Evolutionary conservation across 495 filamentous ascomycete genomes (phyloP).

Genomic region (Cercophora newfieldiana): DNA sequence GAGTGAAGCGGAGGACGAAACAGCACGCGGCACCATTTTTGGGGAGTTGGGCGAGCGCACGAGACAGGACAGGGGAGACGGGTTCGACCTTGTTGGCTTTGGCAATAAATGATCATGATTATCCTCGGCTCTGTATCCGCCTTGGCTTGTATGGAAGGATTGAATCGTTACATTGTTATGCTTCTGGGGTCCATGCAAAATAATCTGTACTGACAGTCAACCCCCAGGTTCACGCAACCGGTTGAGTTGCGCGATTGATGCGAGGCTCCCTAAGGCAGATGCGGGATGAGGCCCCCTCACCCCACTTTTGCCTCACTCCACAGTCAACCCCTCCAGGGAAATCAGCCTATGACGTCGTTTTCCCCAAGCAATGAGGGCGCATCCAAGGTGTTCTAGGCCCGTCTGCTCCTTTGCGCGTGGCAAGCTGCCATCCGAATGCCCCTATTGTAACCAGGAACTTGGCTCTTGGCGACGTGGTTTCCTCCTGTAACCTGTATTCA

Average conservation of each 20-base stretch:
- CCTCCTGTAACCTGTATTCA: not conserved
- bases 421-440: not conserved
- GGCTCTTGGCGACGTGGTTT: not conserved
- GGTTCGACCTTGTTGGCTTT: not conserved
- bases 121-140: not conserved
- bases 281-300: not conserved
- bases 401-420: not conserved
- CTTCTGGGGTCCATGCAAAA: no score
- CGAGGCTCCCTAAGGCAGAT: no score
- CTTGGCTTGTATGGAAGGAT: not conserved
- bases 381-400: not conserved
- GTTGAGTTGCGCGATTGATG: no score
- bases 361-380: not conserved
- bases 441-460: not conserved
- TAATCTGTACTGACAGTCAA: no score
- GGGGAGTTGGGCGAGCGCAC: slow-evolving; percentile 2
- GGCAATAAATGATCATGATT: slow-evolving; percentile 5
- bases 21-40: not conserved
- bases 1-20: not conserved
- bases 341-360: slow-evolving; percentile 20
- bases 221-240: no score
- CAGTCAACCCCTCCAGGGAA: not conserved
- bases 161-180: not conserved
- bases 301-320: not conserved
- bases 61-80: slow-evolving; percentile 16